Conservation (phyloP, 345 rosid genomes). For the Noccaea caerulescens region DNA sequence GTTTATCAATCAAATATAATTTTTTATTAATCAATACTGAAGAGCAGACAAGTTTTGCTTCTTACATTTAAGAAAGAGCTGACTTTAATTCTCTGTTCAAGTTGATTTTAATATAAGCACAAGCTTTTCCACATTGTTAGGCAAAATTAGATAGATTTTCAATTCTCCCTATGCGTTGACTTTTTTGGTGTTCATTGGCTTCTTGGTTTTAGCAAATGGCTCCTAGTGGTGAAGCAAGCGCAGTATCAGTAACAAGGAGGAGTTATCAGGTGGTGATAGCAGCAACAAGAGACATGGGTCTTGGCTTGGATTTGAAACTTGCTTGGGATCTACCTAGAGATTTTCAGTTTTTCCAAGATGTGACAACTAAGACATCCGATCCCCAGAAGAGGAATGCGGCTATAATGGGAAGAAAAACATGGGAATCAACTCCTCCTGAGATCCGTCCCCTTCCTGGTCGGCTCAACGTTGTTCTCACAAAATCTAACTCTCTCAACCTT, state of each 20-base stretch:
- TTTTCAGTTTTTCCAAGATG: conserved; percentile 58
- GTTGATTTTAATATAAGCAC: background rate
- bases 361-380: conserved; percentile 58
- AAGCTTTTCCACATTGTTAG: conserved; percentile 11
- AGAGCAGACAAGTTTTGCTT: background rate
- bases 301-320: conserved; percentile 68
- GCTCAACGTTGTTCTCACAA: conserved; percentile 71
- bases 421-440: conserved; percentile 74
- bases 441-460: conserved; percentile 75
- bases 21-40: background rate
- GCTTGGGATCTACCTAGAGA: conserved; percentile 80
- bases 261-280: conserved; percentile 80
- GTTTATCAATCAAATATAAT: too few relatives aligned
- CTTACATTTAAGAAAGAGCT: background rate
- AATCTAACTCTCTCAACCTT: conserved; percentile 48
- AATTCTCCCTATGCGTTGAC: conserved; percentile 15
- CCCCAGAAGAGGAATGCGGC: conserved; percentile 65
- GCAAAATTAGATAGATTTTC: background rate
- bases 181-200: background rate
- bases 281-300: conserved; percentile 80
- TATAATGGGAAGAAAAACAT: conserved; percentile 80
- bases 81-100: background rate
- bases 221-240: background rate
- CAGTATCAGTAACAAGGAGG: conserved; percentile 33
- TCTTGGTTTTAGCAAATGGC: conserved; percentile 32